Evolutionary conservation across 192 early-diverging fungal genomes (phyloP).

Genomic region (Linnemannia exigua): DNA sequence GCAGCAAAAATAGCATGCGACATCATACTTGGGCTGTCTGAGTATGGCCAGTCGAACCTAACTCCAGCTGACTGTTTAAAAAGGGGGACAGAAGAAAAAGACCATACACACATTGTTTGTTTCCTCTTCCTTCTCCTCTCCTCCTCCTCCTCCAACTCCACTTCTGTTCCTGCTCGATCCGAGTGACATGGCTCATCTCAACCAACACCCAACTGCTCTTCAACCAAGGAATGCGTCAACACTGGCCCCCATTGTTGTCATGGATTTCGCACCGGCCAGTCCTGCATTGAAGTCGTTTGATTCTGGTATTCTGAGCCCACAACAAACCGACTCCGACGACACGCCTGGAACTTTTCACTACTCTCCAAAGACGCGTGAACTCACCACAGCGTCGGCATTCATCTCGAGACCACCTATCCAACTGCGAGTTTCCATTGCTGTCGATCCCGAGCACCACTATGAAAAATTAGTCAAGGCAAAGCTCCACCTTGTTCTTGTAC

Average conservation of each 20-base stretch:
- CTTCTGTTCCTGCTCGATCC: neutral
- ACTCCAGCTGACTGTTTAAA: too few relatives aligned
- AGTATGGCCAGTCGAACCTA: too few relatives aligned
- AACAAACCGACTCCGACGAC: conserved; percentile 6
- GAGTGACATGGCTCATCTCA: neutral
- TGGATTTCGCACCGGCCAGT: conserved; percentile 5
- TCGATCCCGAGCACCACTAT: conserved; percentile 38
- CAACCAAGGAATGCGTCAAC: conserved; percentile 26
- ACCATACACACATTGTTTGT: too few relatives aligned
- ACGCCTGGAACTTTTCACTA: neutral
- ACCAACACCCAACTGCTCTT: neutral
- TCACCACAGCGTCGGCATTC: too few relatives aligned
- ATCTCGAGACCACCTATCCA: conserved; percentile 15
- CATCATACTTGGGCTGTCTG: too few relatives aligned
- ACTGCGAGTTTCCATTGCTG: conserved; percentile 35
- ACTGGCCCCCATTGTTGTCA: conserved; percentile 31
- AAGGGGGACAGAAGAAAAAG: too few relatives aligned
- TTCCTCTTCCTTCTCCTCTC: neutral
- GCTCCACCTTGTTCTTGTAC: conserved; percentile 36
- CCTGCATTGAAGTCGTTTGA: neutral
- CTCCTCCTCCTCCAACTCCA: neutral
- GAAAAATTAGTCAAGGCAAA: conserved; percentile 30
- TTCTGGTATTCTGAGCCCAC: conserved; percentile 17
- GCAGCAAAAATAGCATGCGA: too few relatives aligned
- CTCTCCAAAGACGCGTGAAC: neutral